Evolutionary conservation across 352 stramenopile species (phyloP).

Genomic region (Pythium pectinolyticum): DNA sequence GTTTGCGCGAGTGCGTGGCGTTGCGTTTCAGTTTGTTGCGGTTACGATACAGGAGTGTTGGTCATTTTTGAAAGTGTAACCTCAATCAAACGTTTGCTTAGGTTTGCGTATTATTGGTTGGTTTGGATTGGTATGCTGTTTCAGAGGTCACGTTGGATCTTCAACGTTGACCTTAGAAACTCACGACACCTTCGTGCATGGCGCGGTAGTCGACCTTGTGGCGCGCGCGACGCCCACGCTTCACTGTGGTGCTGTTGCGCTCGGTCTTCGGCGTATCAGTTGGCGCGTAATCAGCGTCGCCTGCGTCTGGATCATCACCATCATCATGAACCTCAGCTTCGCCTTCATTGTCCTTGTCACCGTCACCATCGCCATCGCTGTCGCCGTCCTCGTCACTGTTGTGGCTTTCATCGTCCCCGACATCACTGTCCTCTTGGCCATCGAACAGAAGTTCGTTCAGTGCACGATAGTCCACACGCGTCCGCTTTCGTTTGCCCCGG

Average conservation of each 20-base stretch:
- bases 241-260: conserved; percentile 5
- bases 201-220: conserved; percentile 40
- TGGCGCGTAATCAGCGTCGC: not conserved
- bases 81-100: conserved; percentile 1
- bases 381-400: conserved; percentile 38
- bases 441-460: conserved; percentile 82
- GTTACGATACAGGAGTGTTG: not conserved
- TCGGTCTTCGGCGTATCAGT: not conserved
- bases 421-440: conserved; percentile 57
- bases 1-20: conserved; percentile 1
- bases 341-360: conserved; percentile 25
- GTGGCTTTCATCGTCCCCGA: conserved; percentile 33
- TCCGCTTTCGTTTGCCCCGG: conserved; percentile 77
- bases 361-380: conserved; percentile 24
- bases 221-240: conserved; percentile 31
- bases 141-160: no score
- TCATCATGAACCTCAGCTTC: conserved; percentile 23
- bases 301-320: no score
- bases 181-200: conserved; percentile 58
- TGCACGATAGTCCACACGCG: conserved; percentile 73
- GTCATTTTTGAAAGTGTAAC: not conserved
- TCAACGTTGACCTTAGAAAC: no score
- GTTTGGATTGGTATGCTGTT: not conserved
- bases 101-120: not conserved
- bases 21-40: not conserved